Conservation (phyloP, 2,329 filamentous ascomycete species). For the Pseudogymnoascus sp. region DNA sequence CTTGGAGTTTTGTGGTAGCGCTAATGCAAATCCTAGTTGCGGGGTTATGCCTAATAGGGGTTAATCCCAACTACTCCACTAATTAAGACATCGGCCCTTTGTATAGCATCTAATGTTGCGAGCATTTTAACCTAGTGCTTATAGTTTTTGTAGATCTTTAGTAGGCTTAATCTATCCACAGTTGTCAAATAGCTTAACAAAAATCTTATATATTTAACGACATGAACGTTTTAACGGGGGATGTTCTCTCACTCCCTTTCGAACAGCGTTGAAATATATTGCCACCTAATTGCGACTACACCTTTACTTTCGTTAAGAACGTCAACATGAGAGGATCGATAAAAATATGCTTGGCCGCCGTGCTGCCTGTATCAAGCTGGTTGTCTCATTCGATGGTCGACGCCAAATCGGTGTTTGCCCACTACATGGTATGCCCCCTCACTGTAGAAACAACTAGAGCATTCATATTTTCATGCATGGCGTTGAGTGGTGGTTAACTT, state of each 20-base stretch:
- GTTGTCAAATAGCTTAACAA: not conserved
- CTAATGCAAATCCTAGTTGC: not conserved
- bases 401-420: conserved; percentile 6
- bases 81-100: not conserved
- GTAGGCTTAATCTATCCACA: not conserved
- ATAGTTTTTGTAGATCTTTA: not conserved
- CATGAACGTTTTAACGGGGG: not conserved
- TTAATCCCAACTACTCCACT: not conserved
- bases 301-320: not conserved
- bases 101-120: too few relatives aligned
- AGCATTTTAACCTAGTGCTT: not conserved
- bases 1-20: not conserved
- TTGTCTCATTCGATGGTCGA: not conserved
- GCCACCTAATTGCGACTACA: not conserved
- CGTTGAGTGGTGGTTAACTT: not conserved
- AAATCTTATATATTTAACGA: not conserved
- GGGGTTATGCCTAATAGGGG: not conserved
- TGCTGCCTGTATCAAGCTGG: not conserved
- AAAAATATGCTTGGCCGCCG: not conserved
- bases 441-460: not conserved
- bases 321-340: not conserved
- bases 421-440: conserved; percentile 8
- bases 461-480: not conserved
- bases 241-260: not conserved
- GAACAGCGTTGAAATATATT: not conserved